Evolutionary conservation across 768 basidiomycete genomes (phyloP), one percentile per base, ranked within the genome.

Genomic region (Trametopsis cervina): DNA sequence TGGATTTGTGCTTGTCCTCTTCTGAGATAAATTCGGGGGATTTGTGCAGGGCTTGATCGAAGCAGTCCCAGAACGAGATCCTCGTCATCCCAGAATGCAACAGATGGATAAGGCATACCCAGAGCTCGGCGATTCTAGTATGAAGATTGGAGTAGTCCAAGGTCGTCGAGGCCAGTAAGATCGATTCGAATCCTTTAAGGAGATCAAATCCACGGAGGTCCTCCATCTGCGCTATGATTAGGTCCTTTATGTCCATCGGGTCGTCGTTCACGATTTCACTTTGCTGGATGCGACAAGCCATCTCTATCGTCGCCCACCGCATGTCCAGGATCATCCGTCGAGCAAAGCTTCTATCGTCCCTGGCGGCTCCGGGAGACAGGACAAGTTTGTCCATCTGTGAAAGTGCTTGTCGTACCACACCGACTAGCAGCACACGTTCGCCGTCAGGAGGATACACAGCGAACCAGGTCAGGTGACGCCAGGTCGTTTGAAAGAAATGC

Each of bases 21-120:
- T 26, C 35, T 17, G 18, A 37, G 35, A 22, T 20, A 12, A 10
- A 4, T 11, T n/a, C 11, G n/a, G 20, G 33, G 22, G 18, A 24
- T 12, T 36, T 29, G 7, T 23, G 45, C 21, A 47, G 23, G 2
- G 25, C 44, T 18, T 49, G 15, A 23, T 9, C 20, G 17, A 55
- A 23, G 23, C 38, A 10, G 15, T 36, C 35, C 51, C 54, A 46
- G n/a, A 55, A 43, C 4, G 47, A 12, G 4, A 20, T 35, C 20
- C 13, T 12, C 17, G 11, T 40, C 21, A 24, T 24, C 29, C 35
- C 25, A 42, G 47, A 35, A 13, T 53, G 43, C 4, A 52, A 38
- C n/a, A 87, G 56, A 54, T 89, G 80, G 27, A 87, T 70, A 18
- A 91, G 57, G 29, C 77, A 78, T 41, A 89, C 70, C 93, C 92